Evolutionary conservation across 1,284 basidiomycete genomes (phyloP).

Genomic region (Retiboletus flavoniger): DNA sequence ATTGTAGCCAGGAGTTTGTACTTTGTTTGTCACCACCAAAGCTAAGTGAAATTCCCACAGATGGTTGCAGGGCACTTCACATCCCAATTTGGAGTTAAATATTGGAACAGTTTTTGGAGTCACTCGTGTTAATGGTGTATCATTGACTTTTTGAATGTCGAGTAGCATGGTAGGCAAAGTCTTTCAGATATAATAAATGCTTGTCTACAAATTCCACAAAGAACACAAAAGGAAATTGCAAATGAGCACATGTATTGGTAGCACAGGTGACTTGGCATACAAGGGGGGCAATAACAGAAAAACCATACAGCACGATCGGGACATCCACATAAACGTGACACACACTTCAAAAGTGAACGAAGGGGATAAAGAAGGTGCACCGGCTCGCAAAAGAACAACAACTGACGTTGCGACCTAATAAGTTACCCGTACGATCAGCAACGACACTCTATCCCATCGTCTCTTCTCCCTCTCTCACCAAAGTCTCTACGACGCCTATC

Average conservation of each 20-base stretch:
- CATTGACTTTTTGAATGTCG: background rate
- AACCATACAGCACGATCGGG: background rate
- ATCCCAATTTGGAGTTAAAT: too few species aligned
- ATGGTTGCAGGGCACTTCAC: too few species aligned
- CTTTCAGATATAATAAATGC: too few species aligned
- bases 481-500: background rate
- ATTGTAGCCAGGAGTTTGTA: too few species aligned
- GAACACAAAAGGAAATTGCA: background rate
- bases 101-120: too few species aligned
- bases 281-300: background rate
- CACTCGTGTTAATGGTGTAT: too few species aligned
- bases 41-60: too few species aligned
- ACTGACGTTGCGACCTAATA: background rate
- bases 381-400: background rate
- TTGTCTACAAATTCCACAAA: too few species aligned
- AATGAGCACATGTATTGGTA: background rate
- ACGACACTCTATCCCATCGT: background rate
- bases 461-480: background rate
- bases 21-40: too few species aligned
- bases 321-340: background rate
- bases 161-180: too few species aligned
- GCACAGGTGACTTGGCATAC: background rate
- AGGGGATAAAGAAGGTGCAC: background rate
- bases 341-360: background rate
- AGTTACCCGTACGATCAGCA: background rate